phyloP scores from a whole-genome alignment of 1,284 basidiomycete genomes.

The Pyrrhoderma noxium region DNA sequence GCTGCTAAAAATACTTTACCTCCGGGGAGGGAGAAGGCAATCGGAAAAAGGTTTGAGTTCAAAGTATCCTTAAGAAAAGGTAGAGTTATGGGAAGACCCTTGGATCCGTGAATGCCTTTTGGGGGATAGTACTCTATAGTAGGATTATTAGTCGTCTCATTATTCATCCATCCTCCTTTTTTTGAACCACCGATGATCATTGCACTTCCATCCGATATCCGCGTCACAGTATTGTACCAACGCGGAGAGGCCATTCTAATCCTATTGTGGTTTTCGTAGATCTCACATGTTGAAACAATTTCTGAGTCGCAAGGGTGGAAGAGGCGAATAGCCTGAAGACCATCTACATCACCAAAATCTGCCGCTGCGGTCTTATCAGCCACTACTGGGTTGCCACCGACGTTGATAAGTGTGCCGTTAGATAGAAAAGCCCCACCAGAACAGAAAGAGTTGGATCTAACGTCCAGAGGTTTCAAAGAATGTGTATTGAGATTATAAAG shows the following conservation, averaged over 20 bases:
- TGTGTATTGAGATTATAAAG: conserved; percentile 64
- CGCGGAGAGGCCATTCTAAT: conserved; percentile 66
- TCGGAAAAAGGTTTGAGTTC: conserved; percentile 76
- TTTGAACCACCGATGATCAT: conserved; percentile 78
- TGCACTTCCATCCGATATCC: conserved; percentile 68
- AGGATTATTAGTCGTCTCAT: conserved; percentile 70
- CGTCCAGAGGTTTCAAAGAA: conserved; percentile 51
- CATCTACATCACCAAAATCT: conserved; percentile 70
- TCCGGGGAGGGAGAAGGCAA: conserved; percentile 68
- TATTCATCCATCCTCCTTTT: conserved; percentile 78
- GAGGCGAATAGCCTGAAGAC: conserved; percentile 66
- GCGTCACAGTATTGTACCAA: conserved; percentile 69
- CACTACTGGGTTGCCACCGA: conserved; percentile 73
- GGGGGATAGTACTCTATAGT: conserved; percentile 77
- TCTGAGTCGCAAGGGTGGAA: conserved; percentile 60
- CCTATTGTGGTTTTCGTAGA: conserved; percentile 58
- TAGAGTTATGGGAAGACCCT: conserved; percentile 55
- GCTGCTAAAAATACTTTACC: conserved; percentile 73
- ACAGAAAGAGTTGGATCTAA: conserved; percentile 83
- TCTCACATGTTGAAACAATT: conserved; percentile 41
- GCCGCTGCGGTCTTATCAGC: conserved; percentile 52
- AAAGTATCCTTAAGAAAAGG: conserved; percentile 67
- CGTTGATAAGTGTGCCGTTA: conserved; percentile 69
- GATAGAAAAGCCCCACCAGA: conserved; percentile 72
- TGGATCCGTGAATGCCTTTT: conserved; percentile 57